Base-by-base conservation (phyloP, 2,329 filamentous ascomycete genomes). In the Massarina eburnea region DNA sequence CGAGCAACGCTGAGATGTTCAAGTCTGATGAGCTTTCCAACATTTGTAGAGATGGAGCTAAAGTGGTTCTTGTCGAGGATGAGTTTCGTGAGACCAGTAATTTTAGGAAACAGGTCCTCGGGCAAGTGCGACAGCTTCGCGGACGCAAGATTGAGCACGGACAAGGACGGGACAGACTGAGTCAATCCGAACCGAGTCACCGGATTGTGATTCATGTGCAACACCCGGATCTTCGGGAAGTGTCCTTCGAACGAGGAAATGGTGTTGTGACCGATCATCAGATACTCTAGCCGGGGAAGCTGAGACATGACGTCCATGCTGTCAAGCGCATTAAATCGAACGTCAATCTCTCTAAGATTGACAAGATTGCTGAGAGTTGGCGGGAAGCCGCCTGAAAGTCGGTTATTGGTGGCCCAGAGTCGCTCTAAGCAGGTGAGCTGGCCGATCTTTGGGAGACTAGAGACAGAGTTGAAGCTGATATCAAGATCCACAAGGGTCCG, bases 11-110 rank as follows among this genome's bases (percentile, higher is more conserved):
- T 97, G 64, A 99, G 86, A 68, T 95, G 86, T 64, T 97, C 91
- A 22, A 99, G 76, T 56, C 84, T 88, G 52, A 82, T 83, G 35
- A 99, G 75, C 52, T 86, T 88, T 14, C 92, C 91, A 48, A 99
- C 88, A 50, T 95, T 86, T 43, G 83, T 80, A 0, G 92, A 94
- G 19, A 99, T 75, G 1, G 89, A 92, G 0, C 94, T 91, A 59
- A 99, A 95, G 66, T 96, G 95, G 62, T 99, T 99, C 66, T 89
- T 91, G 72, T 96, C 92, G 43, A 99, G 78, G 15, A 92, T 86
- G 18, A 99, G 79, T 59, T 91, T 91, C 46, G 92, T 89, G 35
- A 99, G 72, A 58, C 91, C 94, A 8, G 88, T 81, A 73, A 97
- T 85, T 64, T 92, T 91, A 55, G 87, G 85, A 65, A 96, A 97